Percentiles rank a stretch among this genome's conserved stretches.
Conservation (phyloP, 495 filamentous ascomycete species). For the Entonaema liquescens region DNA sequence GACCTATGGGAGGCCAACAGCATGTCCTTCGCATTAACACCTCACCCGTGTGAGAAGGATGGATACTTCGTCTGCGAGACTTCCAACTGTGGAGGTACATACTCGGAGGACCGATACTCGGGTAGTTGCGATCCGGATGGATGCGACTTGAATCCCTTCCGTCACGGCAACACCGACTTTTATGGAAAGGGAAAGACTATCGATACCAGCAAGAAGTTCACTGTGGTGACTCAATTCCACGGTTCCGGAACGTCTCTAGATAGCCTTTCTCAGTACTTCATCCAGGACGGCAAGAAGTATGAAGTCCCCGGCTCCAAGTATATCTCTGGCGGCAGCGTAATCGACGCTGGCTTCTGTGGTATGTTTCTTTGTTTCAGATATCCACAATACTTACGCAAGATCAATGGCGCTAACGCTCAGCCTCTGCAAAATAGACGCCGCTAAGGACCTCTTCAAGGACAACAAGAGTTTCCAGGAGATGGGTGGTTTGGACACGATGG, state of each 20-base stretch:
- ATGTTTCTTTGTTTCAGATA: constrained; percentile 42
- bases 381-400: background rate
- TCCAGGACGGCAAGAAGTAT: constrained; percentile 68
- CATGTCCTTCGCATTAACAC: constrained; percentile 67
- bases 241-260: constrained; percentile 66
- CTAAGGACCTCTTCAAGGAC: constrained; percentile 72
- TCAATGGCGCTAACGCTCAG: background rate
- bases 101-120: constrained; percentile 52
- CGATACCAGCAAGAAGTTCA: constrained; percentile 67
- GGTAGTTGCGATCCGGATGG: constrained; percentile 65
- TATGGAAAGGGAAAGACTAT: constrained; percentile 63
- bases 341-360: constrained; percentile 45
- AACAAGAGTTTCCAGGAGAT: constrained; percentile 62
- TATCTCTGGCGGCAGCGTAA: constrained; percentile 57
- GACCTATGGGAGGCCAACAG: constrained; percentile 78
- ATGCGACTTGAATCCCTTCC: constrained; percentile 59
- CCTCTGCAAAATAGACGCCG: constrained; percentile 40
- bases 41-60: constrained; percentile 67
- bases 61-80: constrained; percentile 57
- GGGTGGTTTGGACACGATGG: constrained; percentile 70
- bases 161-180: constrained; percentile 62
- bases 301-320: constrained; percentile 62
- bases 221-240: constrained; percentile 74
- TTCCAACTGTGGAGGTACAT: constrained; percentile 59
- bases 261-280: constrained; percentile 60